Base-by-base conservation (phyloP, 2,329 filamentous ascomycete genomes). In the Samsoniella hepiali region DNA sequence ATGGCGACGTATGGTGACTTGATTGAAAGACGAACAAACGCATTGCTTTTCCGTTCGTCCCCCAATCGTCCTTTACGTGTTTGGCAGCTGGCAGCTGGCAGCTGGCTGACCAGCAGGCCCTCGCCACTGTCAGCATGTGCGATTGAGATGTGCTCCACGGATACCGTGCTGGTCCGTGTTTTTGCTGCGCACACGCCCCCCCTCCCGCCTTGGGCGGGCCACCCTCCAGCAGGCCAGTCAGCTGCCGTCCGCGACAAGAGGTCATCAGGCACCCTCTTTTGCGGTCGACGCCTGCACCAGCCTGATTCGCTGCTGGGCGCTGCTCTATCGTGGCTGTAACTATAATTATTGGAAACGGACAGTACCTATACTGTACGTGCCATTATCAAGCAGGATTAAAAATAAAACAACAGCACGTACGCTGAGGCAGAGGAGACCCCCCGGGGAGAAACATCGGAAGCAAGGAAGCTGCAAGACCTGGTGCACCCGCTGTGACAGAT, bases 151-250 rank as follows among this genome's bases (percentile, higher is more conserved):
- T n/a, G n/a, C n/a, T n/a, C 22, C 22, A 9, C 44, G n/a, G 38
- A 15, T 38, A 45, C 22, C 22, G 3, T n/a, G 13, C 22, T 50
- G 11, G 13, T 8, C 47, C 27, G 13, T 51, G 27, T 53, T 56
- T 22, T 42, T 58, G 15, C 47, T 62, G 34, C 38, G 49, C 32
- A 55, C 59, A 62, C 59, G 34, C 59, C 59, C 59, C 22, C 29
- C 49, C 27, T 49, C 9, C 4, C 5, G 44, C 40, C 22, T n/a
- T 54, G 32, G 40, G 22, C 38, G 31, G 29, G 55, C 55, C n/a
- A 40, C 65, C 68, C 66, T 63, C 65, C 61, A 64, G 29, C 54
- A 68, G 63, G 11, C 68, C 68, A 70, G 68, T 70, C 68, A 70
- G 68, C 56, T 69, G 68, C 64, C 63, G 63, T 56, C 51, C 22